A percentile compares a stretch with the other conserved stretches of the same genome.
Conservation (phyloP, 768 basidiomycete genomes). For the Mycena olivaceomarginata region DNA sequence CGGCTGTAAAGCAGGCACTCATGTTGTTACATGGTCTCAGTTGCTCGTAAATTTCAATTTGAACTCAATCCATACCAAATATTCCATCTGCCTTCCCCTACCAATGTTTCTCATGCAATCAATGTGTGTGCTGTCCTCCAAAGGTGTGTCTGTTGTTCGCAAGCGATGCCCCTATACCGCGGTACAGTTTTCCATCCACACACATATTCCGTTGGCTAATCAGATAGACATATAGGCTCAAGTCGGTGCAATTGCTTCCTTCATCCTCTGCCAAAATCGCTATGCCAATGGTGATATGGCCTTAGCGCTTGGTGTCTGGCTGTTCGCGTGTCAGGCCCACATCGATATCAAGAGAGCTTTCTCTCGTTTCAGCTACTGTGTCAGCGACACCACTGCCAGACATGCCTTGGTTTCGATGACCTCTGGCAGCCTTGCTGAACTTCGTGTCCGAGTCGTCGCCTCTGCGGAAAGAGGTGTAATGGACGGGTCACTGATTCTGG, state of each 20-base stretch:
- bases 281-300: slow-evolving; percentile 48
- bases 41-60: neutral
- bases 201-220: slow-evolving; percentile 37
- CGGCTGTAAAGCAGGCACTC: neutral
- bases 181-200: slow-evolving; percentile 34
- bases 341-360: neutral
- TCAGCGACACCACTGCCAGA: neutral
- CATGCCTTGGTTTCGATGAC: slow-evolving; percentile 40
- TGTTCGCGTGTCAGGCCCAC: neutral
- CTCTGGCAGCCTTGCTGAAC: neutral
- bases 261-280: slow-evolving; percentile 42
- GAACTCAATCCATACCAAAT: neutral
- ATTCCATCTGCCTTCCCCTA: neutral
- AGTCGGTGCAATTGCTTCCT: slow-evolving; percentile 37
- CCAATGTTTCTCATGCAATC: neutral
- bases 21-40: neutral
- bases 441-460: slow-evolving; percentile 10
- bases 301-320: slow-evolving; percentile 46
- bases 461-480: slow-evolving; percentile 15
- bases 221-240: neutral
- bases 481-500: slow-evolving; percentile 8
- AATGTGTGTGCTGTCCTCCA: neutral
- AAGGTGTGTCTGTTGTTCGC: slow-evolving; percentile 36
- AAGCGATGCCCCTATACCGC: slow-evolving; percentile 43
- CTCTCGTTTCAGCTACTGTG: neutral